Percentiles rank a stretch among this genome's conserved stretches.
phyloP scores from a whole-genome alignment of 1,139 yeast genomes.

The Nadsonia commutata region DNA sequence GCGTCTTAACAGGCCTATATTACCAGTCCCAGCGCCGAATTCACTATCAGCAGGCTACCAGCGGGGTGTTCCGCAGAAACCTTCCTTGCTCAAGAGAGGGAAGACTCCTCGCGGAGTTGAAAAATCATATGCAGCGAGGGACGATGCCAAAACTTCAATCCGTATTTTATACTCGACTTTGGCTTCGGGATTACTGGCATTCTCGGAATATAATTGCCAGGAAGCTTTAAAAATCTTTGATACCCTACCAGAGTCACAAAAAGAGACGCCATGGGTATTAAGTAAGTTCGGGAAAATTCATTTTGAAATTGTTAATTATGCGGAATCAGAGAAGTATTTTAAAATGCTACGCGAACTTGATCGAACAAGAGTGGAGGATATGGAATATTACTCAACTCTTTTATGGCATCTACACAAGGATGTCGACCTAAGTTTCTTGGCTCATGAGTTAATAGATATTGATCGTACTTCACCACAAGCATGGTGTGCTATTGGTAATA shows the following conservation, averaged over 20 bases:
- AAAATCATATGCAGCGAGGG: conserved; percentile 17
- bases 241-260: conserved; percentile 47
- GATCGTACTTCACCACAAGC: conserved; percentile 60
- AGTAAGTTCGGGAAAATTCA: conserved; percentile 68
- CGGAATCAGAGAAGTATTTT: conserved; percentile 56
- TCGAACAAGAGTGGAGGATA: conserved; percentile 70
- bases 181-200: conserved; percentile 52
- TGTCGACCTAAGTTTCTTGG: conserved; percentile 62
- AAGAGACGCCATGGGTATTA: conserved; percentile 74
- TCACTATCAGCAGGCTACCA: not conserved
- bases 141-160: conserved; percentile 32
- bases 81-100: conserved; percentile 8
- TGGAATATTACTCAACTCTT: conserved; percentile 83
- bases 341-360: conserved; percentile 49
- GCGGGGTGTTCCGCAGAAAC: conserved; percentile 3
- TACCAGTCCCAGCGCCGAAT: not conserved
- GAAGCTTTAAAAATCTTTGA: conserved; percentile 62
- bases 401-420: conserved; percentile 88
- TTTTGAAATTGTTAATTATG: conserved; percentile 79
- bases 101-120: conserved; percentile 10
- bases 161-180: conserved; percentile 41
- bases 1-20: conserved; percentile 3
- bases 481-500: conserved; percentile 87
- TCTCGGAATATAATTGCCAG: conserved; percentile 60
- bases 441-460: conserved; percentile 65